Evolutionary conservation across 495 filamentous ascomycete genomes (phyloP).

Genomic region (Penicillium lividum): DNA sequence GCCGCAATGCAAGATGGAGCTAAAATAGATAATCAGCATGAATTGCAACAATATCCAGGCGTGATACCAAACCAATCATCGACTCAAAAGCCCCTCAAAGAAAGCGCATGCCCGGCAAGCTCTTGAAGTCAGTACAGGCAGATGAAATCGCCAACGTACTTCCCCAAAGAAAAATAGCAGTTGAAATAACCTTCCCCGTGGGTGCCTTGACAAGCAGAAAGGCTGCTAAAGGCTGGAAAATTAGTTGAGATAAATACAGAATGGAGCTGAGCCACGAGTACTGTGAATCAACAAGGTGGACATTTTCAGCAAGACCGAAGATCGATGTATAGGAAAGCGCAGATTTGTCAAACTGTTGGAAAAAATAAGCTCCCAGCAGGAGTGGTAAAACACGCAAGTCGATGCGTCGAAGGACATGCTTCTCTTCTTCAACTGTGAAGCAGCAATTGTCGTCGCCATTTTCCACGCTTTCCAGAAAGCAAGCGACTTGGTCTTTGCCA

Average conservation of each 20-base stretch:
- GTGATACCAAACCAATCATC: conserved; percentile 16
- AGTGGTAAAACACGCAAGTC: conserved; percentile 49
- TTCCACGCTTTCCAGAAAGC: conserved; percentile 1
- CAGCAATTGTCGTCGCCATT: conserved; percentile 4
- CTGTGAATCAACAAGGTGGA: conserved; percentile 43
- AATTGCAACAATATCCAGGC: background rate
- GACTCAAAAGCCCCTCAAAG: conserved; percentile 60
- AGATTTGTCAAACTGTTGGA: conserved; percentile 57
- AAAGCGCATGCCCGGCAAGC: conserved; percentile 38
- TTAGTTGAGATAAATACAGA: conserved; percentile 48
- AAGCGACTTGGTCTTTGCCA: background rate
- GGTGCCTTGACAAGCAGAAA: conserved; percentile 29
- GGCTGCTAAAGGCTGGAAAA: conserved; percentile 27
- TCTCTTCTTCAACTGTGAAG: conserved; percentile 52
- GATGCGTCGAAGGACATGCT: conserved; percentile 46
- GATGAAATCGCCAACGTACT: conserved; percentile 3
- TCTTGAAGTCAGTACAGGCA: conserved; percentile 1
- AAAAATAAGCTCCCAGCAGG: conserved; percentile 32
- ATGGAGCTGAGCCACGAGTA: conserved; percentile 52
- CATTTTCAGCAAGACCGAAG: conserved; percentile 44
- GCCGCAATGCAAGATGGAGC: conserved; percentile 56
- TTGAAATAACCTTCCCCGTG: conserved; percentile 48
- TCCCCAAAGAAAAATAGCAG: conserved; percentile 30
- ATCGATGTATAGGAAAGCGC: conserved; percentile 49
- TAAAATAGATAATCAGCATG: background rate